Base-by-base conservation (phyloP, 169 alveolate species). In the Eimeria sp. region DNA sequence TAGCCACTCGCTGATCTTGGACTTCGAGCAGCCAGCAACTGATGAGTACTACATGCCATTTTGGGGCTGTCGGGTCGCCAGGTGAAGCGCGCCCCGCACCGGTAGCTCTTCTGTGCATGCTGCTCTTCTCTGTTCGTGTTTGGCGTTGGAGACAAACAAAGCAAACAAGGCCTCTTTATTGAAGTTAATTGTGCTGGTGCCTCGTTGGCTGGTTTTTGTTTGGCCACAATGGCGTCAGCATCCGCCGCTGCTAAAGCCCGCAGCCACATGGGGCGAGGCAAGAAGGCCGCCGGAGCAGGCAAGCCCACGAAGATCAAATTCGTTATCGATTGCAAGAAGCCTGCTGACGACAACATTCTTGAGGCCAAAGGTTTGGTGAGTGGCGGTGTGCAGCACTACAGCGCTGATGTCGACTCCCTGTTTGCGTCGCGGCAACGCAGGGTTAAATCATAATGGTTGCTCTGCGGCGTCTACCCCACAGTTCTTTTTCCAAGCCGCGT, bases 291-390 rank as follows among this genome's bases (percentile, higher is more conserved):
- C 27, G 76, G 91, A 25, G 62, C 87, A 58, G 90, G 77, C 90
- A 95, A 95, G 90, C 40, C 85, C n/a, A 62, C 85, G 64, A 77
- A 89, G 52, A 82, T 95, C 82, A 95, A 89, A 62, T 97, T 95
- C 96, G 90, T 90, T 16, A 95, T 97, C 58, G 98, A 97, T 77
- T 97, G 98, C 96, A 95, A 93, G 87, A 95, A 95, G 96, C 98
- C 98, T 20, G 97, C 91, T 14, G 97, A 97, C 18, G 98, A 97
- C 96, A 95, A 95, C 74, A 97, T 97, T 33, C 60, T 97, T 76
- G 97, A 95, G 91, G 95, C 96, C 58, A 66, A 95, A 78, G 97
- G 96, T 76, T 95, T 97, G 93, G 96, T 95, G 58, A 64, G 96
- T 40, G 18, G 49, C 6, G 52, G 9, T 54, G 43, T 46, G n/a